Base-by-base conservation (phyloP, 1,284 basidiomycete species). In the Marasmius sp. region DNA sequence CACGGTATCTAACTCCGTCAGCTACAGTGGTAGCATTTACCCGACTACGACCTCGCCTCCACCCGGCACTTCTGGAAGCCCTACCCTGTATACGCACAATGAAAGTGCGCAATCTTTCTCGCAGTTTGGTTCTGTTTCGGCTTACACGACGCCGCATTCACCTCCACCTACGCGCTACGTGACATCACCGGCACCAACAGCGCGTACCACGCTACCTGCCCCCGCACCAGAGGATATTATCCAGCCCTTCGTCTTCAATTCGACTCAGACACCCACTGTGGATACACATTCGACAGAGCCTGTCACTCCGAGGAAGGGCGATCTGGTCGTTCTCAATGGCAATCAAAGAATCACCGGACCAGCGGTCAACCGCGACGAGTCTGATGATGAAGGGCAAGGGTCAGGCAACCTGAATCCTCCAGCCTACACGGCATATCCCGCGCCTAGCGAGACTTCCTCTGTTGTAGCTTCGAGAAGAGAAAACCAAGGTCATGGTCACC, bases 381-480 rank as follows among this genome's bases (percentile, higher is more conserved):
- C 51, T 43, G 20, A 9, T 43, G 49, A 38, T 20, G 47, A 16
- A 59, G 33, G 37, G 18, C 5, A 54, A 12, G 2, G 12, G 6
- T 12, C 20, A 58, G 39, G 45, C 34, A 20, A 38, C 48, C 6
- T 20, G 36, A 8, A 47, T n/a, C 60, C 60, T 37, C 60, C 60
- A 34, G 49, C 60, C 16, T 61, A 61, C 39, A 41, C 41, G 16
- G 39, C 18, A 39, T 58, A 18, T 38, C 60, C 47, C 48, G 53
- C 18, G 51, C 56, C 27, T 58, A 39, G 49, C 27, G 38, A 41
- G 11, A n/a, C 36, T 14, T 27, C 59, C 20, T 54, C 59, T 11
- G 62, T 59, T 20, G 59, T 55, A 18, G 43, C 56, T 36, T 39
- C 50, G 18, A 47, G 60, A 8, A 48, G 60, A 16, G 60, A 61